Evolutionary conservation across 805 yeast species (phyloP).

Genomic region (Kazachstania martiniae): DNA sequence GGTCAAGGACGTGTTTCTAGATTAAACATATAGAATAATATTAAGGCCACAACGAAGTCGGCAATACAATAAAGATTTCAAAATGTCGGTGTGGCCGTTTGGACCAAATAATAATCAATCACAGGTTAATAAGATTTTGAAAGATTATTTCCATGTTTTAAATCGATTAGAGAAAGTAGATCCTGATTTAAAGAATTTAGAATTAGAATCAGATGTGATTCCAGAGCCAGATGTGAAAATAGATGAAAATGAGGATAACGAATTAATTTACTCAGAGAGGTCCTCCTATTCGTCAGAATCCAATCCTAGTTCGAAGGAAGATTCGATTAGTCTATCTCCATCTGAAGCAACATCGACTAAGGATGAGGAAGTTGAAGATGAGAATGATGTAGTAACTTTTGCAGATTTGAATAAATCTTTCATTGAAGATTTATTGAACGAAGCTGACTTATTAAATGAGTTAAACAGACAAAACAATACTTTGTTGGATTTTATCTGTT

Average conservation of each 20-base stretch:
- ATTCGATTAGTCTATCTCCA: too few species aligned
- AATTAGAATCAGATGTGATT: neutral
- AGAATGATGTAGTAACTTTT: neutral
- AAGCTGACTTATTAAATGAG: slow-evolving; percentile 31
- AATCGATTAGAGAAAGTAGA: slow-evolving; percentile 17
- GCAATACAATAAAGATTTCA: neutral
- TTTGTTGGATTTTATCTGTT: slow-evolving; percentile 38
- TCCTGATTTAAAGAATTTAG: slow-evolving; percentile 1
- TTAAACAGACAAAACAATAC: slow-evolving; percentile 30
- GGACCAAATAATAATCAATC: slow-evolving; percentile 29
- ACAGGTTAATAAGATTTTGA: slow-evolving; percentile 31
- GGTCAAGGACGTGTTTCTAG: too few species aligned
- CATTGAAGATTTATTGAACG: slow-evolving; percentile 30
- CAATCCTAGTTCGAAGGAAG: neutral
- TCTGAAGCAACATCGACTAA: too few species aligned
- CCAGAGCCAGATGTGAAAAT: neutral
- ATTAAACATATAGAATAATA: too few species aligned
- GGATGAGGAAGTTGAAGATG: neutral
- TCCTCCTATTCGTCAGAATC: neutral
- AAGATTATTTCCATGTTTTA: slow-evolving; percentile 28
- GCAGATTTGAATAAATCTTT: slow-evolving; percentile 19
- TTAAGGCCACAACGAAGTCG: too few species aligned
- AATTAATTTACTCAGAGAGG: neutral
- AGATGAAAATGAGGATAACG: slow-evolving; percentile 1
- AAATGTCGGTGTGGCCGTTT: slow-evolving; percentile 38